Conservation (phyloP, 805 yeast species). For the Starmerella stigmatis region DNA sequence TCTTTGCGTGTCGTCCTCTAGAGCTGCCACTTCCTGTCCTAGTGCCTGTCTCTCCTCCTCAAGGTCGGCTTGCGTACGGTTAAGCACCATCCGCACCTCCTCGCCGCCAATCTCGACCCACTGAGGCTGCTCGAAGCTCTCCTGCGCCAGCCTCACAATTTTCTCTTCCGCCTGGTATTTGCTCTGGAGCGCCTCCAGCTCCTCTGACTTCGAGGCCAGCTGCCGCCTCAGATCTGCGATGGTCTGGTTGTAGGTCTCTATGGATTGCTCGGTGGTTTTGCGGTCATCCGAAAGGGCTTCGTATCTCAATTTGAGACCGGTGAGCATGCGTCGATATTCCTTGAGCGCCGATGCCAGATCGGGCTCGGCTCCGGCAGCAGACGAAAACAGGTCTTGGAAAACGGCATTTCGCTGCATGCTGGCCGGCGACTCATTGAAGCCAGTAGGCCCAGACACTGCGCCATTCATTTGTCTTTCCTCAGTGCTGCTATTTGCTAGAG, state of each 20-base stretch:
- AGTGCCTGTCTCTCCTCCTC: constrained; percentile 1
- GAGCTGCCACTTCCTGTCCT: neutral
- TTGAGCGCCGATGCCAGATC: neutral
- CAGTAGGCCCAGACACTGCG: neutral
- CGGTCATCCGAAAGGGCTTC: constrained; percentile 8
- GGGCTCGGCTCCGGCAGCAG: neutral
- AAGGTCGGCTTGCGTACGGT: constrained; percentile 1
- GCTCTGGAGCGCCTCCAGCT: constrained; percentile 21
- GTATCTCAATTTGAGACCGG: constrained; percentile 8
- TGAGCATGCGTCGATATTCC: constrained; percentile 4
- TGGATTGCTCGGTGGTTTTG: neutral
- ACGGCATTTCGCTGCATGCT: neutral
- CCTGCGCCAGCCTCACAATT: neutral
- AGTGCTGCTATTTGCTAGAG: too few relatives aligned
- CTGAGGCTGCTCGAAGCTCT: constrained; percentile 5
- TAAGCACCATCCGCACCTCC: constrained; percentile 4
- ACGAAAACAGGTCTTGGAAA: neutral
- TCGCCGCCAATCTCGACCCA: constrained; percentile 1
- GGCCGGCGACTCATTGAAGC: neutral
- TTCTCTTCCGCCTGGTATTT: constrained; percentile 16
- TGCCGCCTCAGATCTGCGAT: neutral
- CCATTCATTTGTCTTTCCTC: neutral
- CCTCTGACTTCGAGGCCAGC: constrained; percentile 16
- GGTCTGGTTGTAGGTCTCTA: neutral
- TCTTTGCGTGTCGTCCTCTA: constrained; percentile 5